Conservation (phyloP, 495 filamentous ascomycete species). For the Tuber microsphaerosporum region DNA sequence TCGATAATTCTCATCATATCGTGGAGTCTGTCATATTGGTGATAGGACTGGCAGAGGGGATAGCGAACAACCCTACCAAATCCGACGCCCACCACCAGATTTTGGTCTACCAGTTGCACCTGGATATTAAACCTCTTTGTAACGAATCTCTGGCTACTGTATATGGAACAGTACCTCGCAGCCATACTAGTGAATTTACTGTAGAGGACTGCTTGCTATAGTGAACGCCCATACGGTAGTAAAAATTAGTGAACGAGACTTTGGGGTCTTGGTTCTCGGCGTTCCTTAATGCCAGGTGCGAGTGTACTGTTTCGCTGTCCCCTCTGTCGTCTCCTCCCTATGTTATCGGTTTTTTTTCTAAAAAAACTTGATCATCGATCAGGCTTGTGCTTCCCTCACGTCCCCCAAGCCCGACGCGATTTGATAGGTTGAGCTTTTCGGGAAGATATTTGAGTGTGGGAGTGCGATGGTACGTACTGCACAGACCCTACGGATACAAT, state of each 20-base stretch:
- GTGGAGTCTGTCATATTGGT: neutral
- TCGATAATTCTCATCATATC: neutral
- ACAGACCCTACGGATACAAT: too few species aligned
- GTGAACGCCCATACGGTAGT: too few species aligned
- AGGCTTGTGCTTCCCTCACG: neutral
- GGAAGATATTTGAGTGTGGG: neutral
- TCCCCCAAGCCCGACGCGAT: neutral
- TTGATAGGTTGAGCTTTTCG: neutral
- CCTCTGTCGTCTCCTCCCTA: neutral
- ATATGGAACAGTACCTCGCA: too few species aligned
- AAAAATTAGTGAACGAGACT: too few species aligned
- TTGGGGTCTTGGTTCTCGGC: too few species aligned
- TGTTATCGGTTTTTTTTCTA: neutral
- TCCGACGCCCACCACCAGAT: neutral
- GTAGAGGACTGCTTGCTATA: too few species aligned
- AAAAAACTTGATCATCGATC: neutral
- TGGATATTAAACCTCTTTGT: too few species aligned
- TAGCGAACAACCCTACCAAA: neutral
- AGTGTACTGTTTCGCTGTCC: neutral
- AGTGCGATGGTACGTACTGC: too few species aligned
- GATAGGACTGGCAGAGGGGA: neutral
- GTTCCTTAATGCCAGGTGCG: too few species aligned
- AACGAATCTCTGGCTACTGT: too few species aligned
- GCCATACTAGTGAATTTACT: too few species aligned
- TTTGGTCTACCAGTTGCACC: too few species aligned